A percentile compares a stretch with the other conserved stretches of the same genome.
phyloP scores from a whole-genome alignment of 192 early-diverging fungal genomes.

The Ambispora gerdemannii region DNA sequence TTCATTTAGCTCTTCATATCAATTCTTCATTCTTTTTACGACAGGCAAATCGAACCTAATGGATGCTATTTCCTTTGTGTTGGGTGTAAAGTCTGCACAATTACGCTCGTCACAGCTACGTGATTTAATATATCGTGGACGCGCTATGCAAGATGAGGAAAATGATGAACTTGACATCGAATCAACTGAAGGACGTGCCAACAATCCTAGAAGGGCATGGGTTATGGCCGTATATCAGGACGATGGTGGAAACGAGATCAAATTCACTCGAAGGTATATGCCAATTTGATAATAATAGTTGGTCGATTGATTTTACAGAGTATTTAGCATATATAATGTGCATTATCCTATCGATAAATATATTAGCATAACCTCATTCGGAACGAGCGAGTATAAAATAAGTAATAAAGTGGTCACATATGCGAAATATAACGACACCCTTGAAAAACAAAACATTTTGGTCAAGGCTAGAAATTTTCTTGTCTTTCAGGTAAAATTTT shows the following conservation, averaged over 20 bases:
- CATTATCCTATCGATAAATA: background rate
- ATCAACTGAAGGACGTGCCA: conserved; percentile 29
- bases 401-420: conserved; percentile 71
- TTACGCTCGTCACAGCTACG: conserved; percentile 84
- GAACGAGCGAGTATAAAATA: conserved; percentile 85
- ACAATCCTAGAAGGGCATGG: conserved; percentile 54
- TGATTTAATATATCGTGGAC: conserved; percentile 86
- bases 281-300: background rate
- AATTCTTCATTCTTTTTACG: background rate
- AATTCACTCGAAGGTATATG: conserved; percentile 72
- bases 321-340: conserved; percentile 32
- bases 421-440: conserved; percentile 67
- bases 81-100: conserved; percentile 90
- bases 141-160: conserved; percentile 47
- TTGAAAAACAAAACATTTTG: conserved; percentile 89
- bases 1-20: background rate
- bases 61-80: conserved; percentile 98
- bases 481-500: conserved; percentile 75
- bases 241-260: conserved; percentile 54
- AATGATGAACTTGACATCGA: conserved; percentile 48
- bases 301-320: conserved; percentile 1
- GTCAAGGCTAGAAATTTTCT: conserved; percentile 97
- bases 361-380: conserved; percentile 55
- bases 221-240: conserved; percentile 86
- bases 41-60: conserved; percentile 97